Evolutionary conservation across 2,329 filamentous ascomycete species (phyloP).

Genomic region (Fusarium floridanum): DNA sequence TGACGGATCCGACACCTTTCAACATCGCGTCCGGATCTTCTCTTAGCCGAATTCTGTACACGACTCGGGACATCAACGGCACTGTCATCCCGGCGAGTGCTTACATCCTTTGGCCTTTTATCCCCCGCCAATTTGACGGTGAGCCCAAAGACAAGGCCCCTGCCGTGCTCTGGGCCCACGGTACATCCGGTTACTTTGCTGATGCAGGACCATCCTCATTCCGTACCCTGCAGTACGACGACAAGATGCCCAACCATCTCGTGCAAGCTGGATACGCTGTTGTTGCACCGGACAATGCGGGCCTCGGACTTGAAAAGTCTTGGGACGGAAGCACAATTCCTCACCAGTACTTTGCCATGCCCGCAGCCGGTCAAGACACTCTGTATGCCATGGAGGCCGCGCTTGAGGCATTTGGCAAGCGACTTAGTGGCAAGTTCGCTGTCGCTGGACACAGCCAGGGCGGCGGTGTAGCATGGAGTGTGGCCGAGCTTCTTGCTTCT

Average conservation of each 20-base stretch:
- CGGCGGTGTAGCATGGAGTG: constrained; percentile 57
- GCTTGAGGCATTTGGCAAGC: constrained; percentile 52
- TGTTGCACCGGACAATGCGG: constrained; percentile 60
- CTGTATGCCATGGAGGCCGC: constrained; percentile 58
- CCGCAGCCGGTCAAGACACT: constrained; percentile 57
- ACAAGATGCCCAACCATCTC: constrained; percentile 52
- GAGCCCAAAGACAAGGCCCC: constrained; percentile 21
- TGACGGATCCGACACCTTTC: constrained; percentile 16
- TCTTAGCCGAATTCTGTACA: constrained; percentile 19
- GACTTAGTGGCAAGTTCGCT: constrained; percentile 54
- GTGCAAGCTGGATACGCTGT: constrained; percentile 58
- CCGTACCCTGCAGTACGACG: constrained; percentile 56
- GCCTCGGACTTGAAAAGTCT: constrained; percentile 54
- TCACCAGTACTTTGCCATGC: constrained; percentile 56
- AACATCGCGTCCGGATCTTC: constrained; percentile 15
- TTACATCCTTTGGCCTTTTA: constrained; percentile 28
- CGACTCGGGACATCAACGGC: constrained; percentile 25
- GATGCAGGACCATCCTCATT: constrained; percentile 55
- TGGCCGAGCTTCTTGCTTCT: constrained; percentile 41
- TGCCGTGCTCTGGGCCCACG: constrained; percentile 58
- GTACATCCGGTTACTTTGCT: constrained; percentile 57
- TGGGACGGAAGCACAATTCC: constrained; percentile 53
- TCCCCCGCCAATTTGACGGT: background rate
- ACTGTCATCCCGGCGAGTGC: constrained; percentile 23
- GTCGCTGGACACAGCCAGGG: constrained; percentile 63